Evolutionary conservation across 2,329 filamentous ascomycete species (phyloP).

Genomic region (Orbilia javanica): DNA sequence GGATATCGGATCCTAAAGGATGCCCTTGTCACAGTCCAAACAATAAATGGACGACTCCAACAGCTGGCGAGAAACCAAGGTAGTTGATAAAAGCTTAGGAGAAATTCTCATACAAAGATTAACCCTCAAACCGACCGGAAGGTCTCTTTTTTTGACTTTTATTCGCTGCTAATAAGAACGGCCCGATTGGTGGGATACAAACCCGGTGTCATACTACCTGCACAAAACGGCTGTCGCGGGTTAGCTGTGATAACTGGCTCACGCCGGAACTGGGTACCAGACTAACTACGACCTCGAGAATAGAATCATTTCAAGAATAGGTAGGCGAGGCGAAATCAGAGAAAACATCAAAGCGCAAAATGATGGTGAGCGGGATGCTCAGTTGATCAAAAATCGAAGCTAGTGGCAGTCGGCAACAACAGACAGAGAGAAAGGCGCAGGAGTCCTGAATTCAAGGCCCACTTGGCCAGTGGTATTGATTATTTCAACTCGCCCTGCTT

Average conservation of each 20-base stretch:
- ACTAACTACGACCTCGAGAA: too few relatives aligned
- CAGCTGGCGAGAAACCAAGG: background rate
- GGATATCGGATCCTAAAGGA: background rate
- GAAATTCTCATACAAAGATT: background rate
- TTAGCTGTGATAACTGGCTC: background rate
- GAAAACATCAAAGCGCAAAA: background rate
- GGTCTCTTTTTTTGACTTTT: background rate
- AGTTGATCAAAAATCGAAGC: background rate
- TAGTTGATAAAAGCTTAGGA: background rate
- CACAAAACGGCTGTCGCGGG: background rate
- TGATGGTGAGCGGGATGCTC: background rate
- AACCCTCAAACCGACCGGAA: background rate
- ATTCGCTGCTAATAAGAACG: background rate
- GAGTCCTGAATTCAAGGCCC: background rate
- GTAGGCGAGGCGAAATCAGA: background rate
- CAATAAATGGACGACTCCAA: too few relatives aligned
- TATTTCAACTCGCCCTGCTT: background rate
- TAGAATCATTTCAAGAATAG: background rate
- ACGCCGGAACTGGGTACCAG: too few relatives aligned
- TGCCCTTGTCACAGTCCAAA: too few relatives aligned
- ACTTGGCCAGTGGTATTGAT: background rate
- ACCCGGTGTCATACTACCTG: background rate
- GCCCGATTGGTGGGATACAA: constrained; percentile 2
- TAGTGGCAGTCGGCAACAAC: background rate
- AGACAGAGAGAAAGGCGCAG: background rate